Percentiles rank a stretch among this genome's conserved stretches.
Evolutionary conservation across 305 asterid species (phyloP).

Genomic region (Ruellia speciosa): DNA sequence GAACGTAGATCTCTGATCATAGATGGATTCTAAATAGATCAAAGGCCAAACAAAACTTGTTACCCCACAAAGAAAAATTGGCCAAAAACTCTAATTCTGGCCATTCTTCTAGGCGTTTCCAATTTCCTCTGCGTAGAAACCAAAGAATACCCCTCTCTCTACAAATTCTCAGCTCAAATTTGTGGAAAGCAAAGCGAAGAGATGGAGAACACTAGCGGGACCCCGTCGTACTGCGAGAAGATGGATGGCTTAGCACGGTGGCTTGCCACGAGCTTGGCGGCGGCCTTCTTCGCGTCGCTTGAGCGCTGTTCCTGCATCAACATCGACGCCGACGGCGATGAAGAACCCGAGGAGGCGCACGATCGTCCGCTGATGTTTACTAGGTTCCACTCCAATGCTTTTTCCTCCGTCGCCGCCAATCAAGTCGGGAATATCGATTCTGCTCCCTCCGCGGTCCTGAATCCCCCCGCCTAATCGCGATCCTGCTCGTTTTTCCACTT

Average conservation of each 20-base stretch:
- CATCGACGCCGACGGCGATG: conserved; percentile 75
- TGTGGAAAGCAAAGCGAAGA: background rate
- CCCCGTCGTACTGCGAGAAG: conserved; percentile 26
- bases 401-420: conserved; percentile 23
- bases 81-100: background rate
- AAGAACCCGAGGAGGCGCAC: conserved; percentile 54
- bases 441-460: conserved; percentile 38
- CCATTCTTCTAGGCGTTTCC: background rate
- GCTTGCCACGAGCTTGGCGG: conserved; percentile 69
- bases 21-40: too few relatives aligned
- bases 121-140: too few relatives aligned
- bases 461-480: conserved; percentile 40
- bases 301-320: conserved; percentile 82
- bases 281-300: conserved; percentile 82
- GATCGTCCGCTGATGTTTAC: conserved; percentile 73
- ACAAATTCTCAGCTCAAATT: too few relatives aligned
- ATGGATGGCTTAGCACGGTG: conserved; percentile 68
- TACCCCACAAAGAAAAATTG: too few relatives aligned
- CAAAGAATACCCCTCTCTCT: too few relatives aligned
- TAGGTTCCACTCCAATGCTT: conserved; percentile 28
- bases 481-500: background rate
- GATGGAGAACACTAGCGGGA: background rate
- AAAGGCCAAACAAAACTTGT: too few relatives aligned
- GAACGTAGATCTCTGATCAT: too few relatives aligned
- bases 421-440: conserved; percentile 3